Evolutionary conservation across 805 yeast species (phyloP).

Genomic region (Yamadazyma paraphyllophila): DNA sequence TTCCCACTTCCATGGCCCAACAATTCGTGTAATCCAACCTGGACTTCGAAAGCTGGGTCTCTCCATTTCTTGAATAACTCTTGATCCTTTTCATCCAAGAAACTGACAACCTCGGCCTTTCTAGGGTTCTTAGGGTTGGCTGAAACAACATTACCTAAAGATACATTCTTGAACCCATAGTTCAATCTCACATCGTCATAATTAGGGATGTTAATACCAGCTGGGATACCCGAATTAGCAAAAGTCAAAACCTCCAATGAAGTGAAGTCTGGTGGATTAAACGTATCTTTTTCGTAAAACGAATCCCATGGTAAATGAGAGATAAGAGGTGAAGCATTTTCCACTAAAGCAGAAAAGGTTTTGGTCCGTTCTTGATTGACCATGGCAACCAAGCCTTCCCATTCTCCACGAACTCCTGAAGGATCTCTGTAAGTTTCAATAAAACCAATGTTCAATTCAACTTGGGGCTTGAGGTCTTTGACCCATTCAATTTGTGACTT

Average conservation of each 20-base stretch:
- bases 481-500: slow-evolving; percentile 86
- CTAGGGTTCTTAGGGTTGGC: slow-evolving; percentile 64
- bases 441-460: slow-evolving; percentile 77
- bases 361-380: slow-evolving; percentile 84
- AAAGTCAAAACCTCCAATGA: slow-evolving; percentile 86
- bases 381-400: slow-evolving; percentile 90
- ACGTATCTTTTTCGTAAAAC: slow-evolving; percentile 76
- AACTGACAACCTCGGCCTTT: slow-evolving; percentile 66
- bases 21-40: slow-evolving; percentile 89
- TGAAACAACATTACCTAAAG: slow-evolving; percentile 79
- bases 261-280: slow-evolving; percentile 90
- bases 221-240: slow-evolving; percentile 89
- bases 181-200: slow-evolving; percentile 85
- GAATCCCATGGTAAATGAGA: slow-evolving; percentile 72
- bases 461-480: slow-evolving; percentile 74
- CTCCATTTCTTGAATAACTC: slow-evolving; percentile 66
- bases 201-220: slow-evolving; percentile 91
- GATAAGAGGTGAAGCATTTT: slow-evolving; percentile 64
- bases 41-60: slow-evolving; percentile 85
- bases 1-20: slow-evolving; percentile 93
- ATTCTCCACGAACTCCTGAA: slow-evolving; percentile 87
- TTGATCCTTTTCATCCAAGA: slow-evolving; percentile 52
- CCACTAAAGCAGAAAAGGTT: slow-evolving; percentile 70
- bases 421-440: slow-evolving; percentile 94
- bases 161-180: slow-evolving; percentile 85